Conservation (phyloP, 2,329 filamentous ascomycete species). For the Exophiala lecanii-corni region DNA sequence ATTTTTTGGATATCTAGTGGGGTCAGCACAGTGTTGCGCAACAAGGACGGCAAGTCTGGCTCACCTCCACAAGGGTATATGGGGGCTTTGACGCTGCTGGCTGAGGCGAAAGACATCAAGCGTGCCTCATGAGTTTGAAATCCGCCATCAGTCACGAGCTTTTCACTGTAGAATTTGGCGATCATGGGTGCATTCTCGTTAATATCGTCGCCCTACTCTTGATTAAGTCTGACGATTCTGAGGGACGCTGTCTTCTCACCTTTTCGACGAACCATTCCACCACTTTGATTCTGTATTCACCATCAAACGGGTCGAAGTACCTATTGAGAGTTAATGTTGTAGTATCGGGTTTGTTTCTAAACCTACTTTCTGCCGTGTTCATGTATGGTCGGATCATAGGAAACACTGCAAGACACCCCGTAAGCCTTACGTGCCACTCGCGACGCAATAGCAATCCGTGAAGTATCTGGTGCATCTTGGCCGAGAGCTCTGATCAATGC, state of each 20-base stretch:
- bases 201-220: constrained; percentile 21
- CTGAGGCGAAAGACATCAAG: background rate
- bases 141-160: background rate
- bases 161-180: background rate
- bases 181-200: constrained; percentile 17
- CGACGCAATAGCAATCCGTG: constrained; percentile 19
- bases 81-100: background rate
- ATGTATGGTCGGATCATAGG: constrained; percentile 15
- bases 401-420: constrained; percentile 9
- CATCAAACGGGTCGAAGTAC: constrained; percentile 13
- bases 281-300: constrained; percentile 12
- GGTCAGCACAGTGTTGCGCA: constrained; percentile 4
- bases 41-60: background rate
- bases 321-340: constrained; percentile 17
- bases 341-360: background rate
- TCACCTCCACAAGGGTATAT: constrained; percentile 1
- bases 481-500: constrained; percentile 22
- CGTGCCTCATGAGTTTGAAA: background rate
- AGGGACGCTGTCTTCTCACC: constrained; percentile 5
- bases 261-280: constrained; percentile 27
- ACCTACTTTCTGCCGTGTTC: constrained; percentile 19
- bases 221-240: background rate
- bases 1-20: constrained; percentile 22
- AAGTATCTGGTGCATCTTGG: constrained; percentile 8
- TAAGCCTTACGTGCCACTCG: constrained; percentile 27